A percentile compares a stretch with the other conserved stretches of the same genome.
Evolutionary conservation across 2,329 filamentous ascomycete genomes (phyloP).

Genomic region (Exophiala dermatitidis): DNA sequence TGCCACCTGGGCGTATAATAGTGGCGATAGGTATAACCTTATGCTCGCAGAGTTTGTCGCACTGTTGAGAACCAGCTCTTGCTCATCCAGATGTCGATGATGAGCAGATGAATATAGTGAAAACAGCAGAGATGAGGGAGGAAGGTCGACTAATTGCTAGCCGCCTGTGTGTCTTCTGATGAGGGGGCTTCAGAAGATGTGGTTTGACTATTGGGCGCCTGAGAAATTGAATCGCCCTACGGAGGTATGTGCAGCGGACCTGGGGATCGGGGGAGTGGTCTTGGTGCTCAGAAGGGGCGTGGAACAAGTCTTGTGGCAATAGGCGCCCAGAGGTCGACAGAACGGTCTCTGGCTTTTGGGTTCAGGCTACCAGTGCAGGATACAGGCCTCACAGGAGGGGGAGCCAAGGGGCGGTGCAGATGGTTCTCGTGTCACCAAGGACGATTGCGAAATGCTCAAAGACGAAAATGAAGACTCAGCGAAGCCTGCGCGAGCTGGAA

Average conservation of each 20-base stretch:
- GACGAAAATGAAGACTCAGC: constrained; percentile 19
- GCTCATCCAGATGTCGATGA: constrained; percentile 11
- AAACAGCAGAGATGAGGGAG: constrained; percentile 8
- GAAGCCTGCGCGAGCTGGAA: constrained; percentile 27
- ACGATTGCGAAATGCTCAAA: constrained; percentile 5
- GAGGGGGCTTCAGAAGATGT: constrained; percentile 14
- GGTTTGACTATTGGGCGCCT: constrained; percentile 9
- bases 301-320: constrained; percentile 20
- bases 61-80: constrained; percentile 23
- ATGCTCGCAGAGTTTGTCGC: constrained; percentile 5
- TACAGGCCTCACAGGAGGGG: not conserved
- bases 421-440: not conserved
- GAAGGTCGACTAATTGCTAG: constrained; percentile 18
- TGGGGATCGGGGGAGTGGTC: constrained; percentile 1
- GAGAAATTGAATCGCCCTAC: constrained; percentile 6
- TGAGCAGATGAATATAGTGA: constrained; percentile 1
- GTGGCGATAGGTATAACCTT: constrained; percentile 3
- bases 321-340: constrained; percentile 20
- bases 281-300: constrained; percentile 6
- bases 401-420: not conserved
- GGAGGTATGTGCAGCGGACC: not conserved
- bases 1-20: not conserved
- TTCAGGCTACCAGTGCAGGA: constrained; percentile 12
- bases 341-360: constrained; percentile 10
- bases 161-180: constrained; percentile 7